A percentile compares a stretch with the other conserved stretches of the same genome.
These are phyloP conservation scores for Tulasnella sp. DNA, from an alignment of 768 basidiomycete species.

Conservation along the genomic window DNA sequence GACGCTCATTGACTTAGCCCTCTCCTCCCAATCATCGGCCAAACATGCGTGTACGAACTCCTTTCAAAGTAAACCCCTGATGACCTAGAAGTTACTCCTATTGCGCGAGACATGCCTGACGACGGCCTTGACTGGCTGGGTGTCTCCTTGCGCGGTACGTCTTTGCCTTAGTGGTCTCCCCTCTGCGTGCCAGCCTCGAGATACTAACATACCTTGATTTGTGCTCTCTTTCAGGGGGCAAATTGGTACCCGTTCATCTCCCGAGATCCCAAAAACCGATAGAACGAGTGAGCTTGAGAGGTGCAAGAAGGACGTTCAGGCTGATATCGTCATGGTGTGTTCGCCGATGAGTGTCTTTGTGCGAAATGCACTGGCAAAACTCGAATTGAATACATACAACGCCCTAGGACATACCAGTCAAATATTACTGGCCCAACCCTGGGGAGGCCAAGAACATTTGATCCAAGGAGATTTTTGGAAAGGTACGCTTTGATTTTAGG, in stretches of 20 bases:
- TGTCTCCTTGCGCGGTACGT: slow-evolving; percentile 58
- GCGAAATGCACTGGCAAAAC: too few relatives aligned
- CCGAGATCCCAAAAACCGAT: too few relatives aligned
- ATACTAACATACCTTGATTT: background rate
- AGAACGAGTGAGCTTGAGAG: too few relatives aligned
- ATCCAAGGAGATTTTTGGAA: slow-evolving; percentile 49
- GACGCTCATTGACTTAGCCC: background rate
- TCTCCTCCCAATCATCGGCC: slow-evolving; percentile 24
- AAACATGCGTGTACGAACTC: slow-evolving; percentile 41
- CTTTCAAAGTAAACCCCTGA: slow-evolving; percentile 39
- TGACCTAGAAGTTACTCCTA: slow-evolving; percentile 42
- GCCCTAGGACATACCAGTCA: slow-evolving; percentile 47
- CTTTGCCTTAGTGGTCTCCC: background rate
- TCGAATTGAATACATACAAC: slow-evolving; percentile 28
- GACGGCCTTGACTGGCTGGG: slow-evolving; percentile 47
- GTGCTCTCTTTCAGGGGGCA: too few relatives aligned
- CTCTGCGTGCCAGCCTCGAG: background rate
- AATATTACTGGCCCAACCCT: slow-evolving; percentile 41
- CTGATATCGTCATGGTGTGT: too few relatives aligned
- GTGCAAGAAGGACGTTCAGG: too few relatives aligned
- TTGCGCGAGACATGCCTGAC: slow-evolving; percentile 50
- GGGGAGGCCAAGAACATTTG: slow-evolving; percentile 43
- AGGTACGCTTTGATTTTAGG: slow-evolving; percentile 43
- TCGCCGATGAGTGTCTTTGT: too few relatives aligned
- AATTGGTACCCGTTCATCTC: too few relatives aligned